phyloP scores from a whole-genome alignment of 2,329 filamentous ascomycete species.

The Metarhizium sp. region DNA sequence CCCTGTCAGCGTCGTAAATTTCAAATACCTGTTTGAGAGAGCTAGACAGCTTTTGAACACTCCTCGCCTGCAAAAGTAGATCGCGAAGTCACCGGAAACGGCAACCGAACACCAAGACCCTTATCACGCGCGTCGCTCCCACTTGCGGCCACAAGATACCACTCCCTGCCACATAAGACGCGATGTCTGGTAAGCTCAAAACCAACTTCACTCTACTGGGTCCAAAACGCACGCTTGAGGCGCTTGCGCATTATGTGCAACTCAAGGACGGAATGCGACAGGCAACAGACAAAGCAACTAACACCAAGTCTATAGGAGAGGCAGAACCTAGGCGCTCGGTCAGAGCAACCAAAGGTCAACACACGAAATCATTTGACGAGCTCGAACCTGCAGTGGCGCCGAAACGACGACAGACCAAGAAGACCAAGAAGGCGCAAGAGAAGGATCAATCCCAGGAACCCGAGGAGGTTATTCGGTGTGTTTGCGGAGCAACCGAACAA shows the following conservation, averaged over 20 bases:
- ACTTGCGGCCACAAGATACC: neutral
- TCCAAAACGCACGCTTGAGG: neutral
- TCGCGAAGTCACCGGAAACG: conserved; percentile 2
- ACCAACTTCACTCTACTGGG: neutral
- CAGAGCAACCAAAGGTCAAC: conserved; percentile 92
- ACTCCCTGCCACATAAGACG: neutral
- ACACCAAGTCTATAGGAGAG: conserved; percentile 29
- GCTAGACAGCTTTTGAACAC: conserved; percentile 12
- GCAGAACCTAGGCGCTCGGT: conserved; percentile 85
- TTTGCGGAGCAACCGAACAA: conserved; percentile 80
- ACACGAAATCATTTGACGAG: conserved; percentile 77
- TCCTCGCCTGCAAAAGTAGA: conserved; percentile 19
- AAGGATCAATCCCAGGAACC: conserved; percentile 46
- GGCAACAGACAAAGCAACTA: conserved; percentile 6
- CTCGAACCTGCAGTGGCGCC: conserved; percentile 49
- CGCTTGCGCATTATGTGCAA: neutral
- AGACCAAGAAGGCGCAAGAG: conserved; percentile 53
- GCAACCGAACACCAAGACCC: conserved; percentile 9
- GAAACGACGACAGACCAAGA: conserved; percentile 42
- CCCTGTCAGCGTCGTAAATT: conserved; percentile 23
- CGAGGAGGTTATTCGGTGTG: conserved; percentile 78
- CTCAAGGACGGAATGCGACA: neutral
- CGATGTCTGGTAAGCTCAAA: conserved; percentile 27
- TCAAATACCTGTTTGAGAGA: conserved; percentile 18
- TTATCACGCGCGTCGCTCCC: conserved; percentile 2